phyloP scores from a whole-genome alignment of 148 eudicot genomes.

The Gaultheria prostrata region DNA sequence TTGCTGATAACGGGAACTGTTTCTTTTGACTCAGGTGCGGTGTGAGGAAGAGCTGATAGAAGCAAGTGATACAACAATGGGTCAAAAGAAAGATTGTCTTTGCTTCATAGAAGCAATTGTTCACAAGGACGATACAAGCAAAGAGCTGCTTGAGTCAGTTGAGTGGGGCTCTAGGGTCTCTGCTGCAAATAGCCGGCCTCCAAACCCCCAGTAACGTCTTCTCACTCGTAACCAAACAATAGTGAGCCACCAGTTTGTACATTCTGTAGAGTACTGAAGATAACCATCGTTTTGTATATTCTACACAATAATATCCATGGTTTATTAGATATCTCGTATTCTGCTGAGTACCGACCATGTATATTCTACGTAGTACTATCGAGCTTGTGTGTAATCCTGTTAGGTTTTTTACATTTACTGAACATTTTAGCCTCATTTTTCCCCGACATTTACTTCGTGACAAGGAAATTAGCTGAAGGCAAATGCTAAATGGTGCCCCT shows the following conservation, averaged over 20 bases:
- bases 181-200: background rate
- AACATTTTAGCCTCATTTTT: no score
- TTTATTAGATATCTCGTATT: no score
- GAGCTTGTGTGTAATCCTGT: no score
- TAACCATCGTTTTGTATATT: background rate
- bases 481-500: no score
- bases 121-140: slow-evolving; percentile 6
- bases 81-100: background rate
- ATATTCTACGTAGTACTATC: no score
- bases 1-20: background rate
- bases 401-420: no score
- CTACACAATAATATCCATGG: background rate
- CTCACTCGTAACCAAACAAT: background rate
- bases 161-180: slow-evolving; percentile 6
- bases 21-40: background rate
- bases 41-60: background rate
- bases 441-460: no score
- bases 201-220: background rate
- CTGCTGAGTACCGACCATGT: no score
- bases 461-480: no score
- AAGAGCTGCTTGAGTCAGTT: slow-evolving; percentile 1
- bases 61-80: background rate
- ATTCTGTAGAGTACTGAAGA: background rate
- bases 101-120: background rate
- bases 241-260: background rate